Conservation (phyloP, 768 basidiomycete species). For the Lactarius psammicola region DNA sequence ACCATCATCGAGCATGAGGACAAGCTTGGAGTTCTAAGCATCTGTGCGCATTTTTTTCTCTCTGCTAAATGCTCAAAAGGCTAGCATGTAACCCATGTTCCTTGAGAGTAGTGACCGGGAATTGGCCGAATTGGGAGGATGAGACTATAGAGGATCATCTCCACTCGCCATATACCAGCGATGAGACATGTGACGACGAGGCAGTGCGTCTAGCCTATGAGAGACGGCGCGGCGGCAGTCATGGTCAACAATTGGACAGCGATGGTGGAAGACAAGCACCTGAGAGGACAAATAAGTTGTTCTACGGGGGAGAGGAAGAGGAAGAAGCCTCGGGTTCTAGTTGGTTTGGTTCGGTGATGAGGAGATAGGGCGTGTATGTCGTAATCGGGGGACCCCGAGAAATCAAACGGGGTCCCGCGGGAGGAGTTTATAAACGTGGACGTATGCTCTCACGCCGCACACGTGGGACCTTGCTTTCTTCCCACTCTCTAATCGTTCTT, state of each 20-base stretch:
- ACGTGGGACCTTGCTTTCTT: slow-evolving; percentile 41
- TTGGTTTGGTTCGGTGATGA: slow-evolving; percentile 20
- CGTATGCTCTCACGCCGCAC: slow-evolving; percentile 30
- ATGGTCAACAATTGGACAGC: neutral
- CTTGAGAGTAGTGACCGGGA: slow-evolving; percentile 26
- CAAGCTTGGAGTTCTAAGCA: slow-evolving; percentile 48
- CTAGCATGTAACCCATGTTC: slow-evolving; percentile 11
- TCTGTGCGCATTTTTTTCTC: slow-evolving; percentile 37
- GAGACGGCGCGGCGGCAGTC: slow-evolving; percentile 7
- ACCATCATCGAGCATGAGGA: slow-evolving; percentile 45
- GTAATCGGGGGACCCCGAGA: slow-evolving; percentile 33
- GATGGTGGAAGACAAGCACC: neutral
- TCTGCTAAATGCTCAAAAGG: slow-evolving; percentile 5
- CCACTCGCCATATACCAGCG: slow-evolving; percentile 25
- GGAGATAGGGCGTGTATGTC: slow-evolving; percentile 12
- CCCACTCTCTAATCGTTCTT: slow-evolving; percentile 47
- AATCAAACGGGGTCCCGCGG: slow-evolving; percentile 30
- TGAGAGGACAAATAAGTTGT: slow-evolving; percentile 29
- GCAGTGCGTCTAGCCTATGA: slow-evolving; percentile 24
- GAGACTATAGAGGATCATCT: slow-evolving; percentile 16
- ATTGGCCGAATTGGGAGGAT: slow-evolving; percentile 9
- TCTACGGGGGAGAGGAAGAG: slow-evolving; percentile 25
- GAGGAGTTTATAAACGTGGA: slow-evolving; percentile 34
- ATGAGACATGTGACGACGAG: slow-evolving; percentile 29
- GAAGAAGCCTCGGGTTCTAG: slow-evolving; percentile 22